These are phyloP conservation scores for Pulveroboletus sp. DNA, from an alignment of 768 basidiomycete species.

Conservation along the genomic window DNA sequence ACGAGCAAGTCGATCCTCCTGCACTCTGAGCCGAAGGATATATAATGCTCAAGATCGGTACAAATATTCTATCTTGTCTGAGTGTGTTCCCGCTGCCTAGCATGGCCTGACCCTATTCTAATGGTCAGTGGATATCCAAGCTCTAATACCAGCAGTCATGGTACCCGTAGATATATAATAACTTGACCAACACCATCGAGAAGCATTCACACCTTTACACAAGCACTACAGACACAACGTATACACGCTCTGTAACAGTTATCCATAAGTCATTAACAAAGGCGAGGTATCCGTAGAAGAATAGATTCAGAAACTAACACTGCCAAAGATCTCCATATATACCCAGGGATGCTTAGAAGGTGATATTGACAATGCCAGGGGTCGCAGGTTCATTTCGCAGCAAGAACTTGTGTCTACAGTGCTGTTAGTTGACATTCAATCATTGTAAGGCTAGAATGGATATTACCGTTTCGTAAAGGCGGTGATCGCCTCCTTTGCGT, in stretches of 20 bases:
- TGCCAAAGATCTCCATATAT: not conserved
- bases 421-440: constrained; percentile 3
- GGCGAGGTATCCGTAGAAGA: not conserved
- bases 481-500: constrained; percentile 1
- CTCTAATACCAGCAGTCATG: not conserved
- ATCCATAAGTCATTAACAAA: constrained; percentile 17
- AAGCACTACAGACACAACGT: constrained; percentile 13
- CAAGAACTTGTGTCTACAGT: constrained; percentile 20
- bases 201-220: constrained; percentile 3
- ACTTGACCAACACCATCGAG: constrained; percentile 8
- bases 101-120: not conserved
- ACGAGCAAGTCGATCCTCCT: not conserved
- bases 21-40: no score
- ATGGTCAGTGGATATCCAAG: not conserved
- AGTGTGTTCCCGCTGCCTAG: not conserved
- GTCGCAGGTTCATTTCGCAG: not conserved
- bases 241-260: constrained; percentile 7
- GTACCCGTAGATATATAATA: constrained; percentile 10
- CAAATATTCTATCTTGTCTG: not conserved
- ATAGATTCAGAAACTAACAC: not conserved
- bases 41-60: not conserved
- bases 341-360: constrained; percentile 14
- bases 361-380: constrained; percentile 17
- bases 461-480: constrained; percentile 17
- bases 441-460: not conserved